Percentiles rank a stretch among this genome's conserved stretches.
Conservation (phyloP, 345 rosid species). For the Eucalyptus dawsonii region DNA sequence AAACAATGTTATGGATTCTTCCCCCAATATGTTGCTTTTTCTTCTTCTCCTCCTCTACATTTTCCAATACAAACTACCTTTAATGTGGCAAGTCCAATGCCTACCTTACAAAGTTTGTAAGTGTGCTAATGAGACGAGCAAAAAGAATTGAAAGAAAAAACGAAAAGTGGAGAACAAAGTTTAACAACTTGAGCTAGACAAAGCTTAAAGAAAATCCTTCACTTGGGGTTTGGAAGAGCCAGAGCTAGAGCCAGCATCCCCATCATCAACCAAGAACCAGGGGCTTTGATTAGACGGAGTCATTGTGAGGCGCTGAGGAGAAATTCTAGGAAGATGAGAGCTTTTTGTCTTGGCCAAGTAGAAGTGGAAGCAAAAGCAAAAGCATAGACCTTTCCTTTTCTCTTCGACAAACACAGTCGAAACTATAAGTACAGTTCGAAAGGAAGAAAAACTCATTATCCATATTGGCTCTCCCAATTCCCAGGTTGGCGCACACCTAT, state of each 20-base stretch:
- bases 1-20: no score
- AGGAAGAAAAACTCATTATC: no score
- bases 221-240: background rate
- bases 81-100: background rate
- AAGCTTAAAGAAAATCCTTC: background rate
- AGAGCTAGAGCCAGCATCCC: background rate
- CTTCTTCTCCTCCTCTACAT: no score
- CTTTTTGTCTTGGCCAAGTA: background rate
- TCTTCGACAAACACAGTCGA: no score
- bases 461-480: no score
- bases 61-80: background rate
- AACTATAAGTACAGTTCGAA: accelerated
- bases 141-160: background rate
- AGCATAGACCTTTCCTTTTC: background rate
- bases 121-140: background rate
- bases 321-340: background rate
- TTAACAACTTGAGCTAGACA: background rate
- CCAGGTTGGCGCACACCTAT: no score
- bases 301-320: background rate
- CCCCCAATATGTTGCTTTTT: no score
- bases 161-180: background rate
- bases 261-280: background rate
- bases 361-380: background rate
- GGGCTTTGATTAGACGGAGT: background rate
- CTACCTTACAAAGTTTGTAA: background rate